Percentiles rank a stretch among this genome's conserved stretches.
phyloP scores from a whole-genome alignment of 306 rosid species.

The Pueraria montana region DNA sequence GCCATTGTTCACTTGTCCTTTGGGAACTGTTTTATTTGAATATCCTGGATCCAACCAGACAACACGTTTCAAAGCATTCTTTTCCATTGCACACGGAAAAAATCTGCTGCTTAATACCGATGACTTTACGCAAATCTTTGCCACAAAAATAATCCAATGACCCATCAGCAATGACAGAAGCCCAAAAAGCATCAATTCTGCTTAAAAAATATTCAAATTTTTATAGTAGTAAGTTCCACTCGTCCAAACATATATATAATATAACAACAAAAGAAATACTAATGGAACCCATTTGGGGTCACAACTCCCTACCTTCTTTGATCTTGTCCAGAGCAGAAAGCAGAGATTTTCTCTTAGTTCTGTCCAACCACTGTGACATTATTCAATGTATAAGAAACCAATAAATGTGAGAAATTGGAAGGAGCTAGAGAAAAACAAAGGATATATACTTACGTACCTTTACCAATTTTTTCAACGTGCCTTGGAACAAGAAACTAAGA shows the following conservation, averaged over 20 bases:
- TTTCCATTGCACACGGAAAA: slow-evolving; percentile 71
- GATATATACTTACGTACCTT: slow-evolving; percentile 55
- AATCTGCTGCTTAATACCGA: slow-evolving; percentile 72
- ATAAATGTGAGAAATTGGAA: slow-evolving; percentile 35
- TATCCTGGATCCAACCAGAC: slow-evolving; percentile 41
- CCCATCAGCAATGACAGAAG: slow-evolving; percentile 92
- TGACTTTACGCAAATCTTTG: slow-evolving; percentile 86
- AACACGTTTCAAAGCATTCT: slow-evolving; percentile 37
- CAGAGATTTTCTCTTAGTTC: slow-evolving; percentile 81
- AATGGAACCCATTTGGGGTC: slow-evolving; percentile 19
- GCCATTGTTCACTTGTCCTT: slow-evolving; percentile 47
- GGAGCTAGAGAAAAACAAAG: neutral
- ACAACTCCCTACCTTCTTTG: slow-evolving; percentile 70
- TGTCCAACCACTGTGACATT: slow-evolving; percentile 71
- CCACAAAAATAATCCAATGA: slow-evolving; percentile 84
- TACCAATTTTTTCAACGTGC: slow-evolving; percentile 57
- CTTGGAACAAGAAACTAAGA: slow-evolving; percentile 68
- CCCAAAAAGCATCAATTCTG: slow-evolving; percentile 95
- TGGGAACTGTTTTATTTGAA: slow-evolving; percentile 57
- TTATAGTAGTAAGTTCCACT: slow-evolving; percentile 8
- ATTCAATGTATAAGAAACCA: neutral
- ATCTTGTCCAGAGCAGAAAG: slow-evolving; percentile 87
- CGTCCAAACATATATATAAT: neutral
- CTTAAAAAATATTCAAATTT: slow-evolving; percentile 42
- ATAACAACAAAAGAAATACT: neutral